Base-by-base conservation (phyloP, 306 rosid genomes). In the Abrus pulchellus region DNA sequence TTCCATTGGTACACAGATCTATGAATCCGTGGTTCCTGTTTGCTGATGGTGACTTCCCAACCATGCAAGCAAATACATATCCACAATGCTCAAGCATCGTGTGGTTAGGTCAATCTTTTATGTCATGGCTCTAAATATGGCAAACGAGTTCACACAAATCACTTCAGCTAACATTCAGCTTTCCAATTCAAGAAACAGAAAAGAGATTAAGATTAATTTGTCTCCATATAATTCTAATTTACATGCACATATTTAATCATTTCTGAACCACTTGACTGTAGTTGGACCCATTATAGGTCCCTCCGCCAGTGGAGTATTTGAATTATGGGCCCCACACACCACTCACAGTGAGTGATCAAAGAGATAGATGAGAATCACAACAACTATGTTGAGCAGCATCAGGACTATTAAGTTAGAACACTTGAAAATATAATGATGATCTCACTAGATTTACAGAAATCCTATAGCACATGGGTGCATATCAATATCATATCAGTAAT, bases 361-460 rank as follows among this genome's bases (percentile, higher is more conserved):
- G 30, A 74, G 81, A 48, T 61, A 78, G 76, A 86, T 56, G 71
- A 33, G 77, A 79, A 73, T 72, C 82, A 63, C 79, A 75, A 76
- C 41, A 20, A 72, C 40, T 63, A 28, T 50, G 28, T 72, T 44
- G 12, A 40, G 36, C 43, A 73, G 63, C 63, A 55, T 36, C 68
- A 28, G 10, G 2, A 29, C 56, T 74, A 30, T 60, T 57, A 33
- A 69, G 56, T 52, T 80, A 13, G 12, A 77, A 33, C 12, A 80
- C 28, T 73, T 14, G 28, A 44, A 69, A 66, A 79, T 41, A 53
- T 62, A 64, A 41, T 63, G 40, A 83, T 77, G 73, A 75, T 47
- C 78, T 76, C 83, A 84, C 62, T 64, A 74, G 76, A 83, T 84
- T 75, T 65, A 65, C 64, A n/a, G 77, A 29, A 59, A 74, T 74